phyloP scores from a whole-genome alignment of 768 basidiomycete species.

The Podaxis sp. region DNA sequence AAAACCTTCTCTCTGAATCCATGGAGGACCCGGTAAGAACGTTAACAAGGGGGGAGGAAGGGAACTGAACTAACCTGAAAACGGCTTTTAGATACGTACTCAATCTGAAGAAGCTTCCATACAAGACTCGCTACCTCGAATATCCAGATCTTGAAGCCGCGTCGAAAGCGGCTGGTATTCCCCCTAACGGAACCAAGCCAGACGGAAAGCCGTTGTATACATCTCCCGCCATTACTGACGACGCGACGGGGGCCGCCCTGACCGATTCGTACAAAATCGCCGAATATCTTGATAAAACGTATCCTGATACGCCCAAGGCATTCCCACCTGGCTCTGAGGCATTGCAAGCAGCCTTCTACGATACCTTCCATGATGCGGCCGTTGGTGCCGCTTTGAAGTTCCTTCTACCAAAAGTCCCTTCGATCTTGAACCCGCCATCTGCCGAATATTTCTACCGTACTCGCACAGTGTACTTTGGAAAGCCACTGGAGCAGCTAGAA shows the following conservation, averaged over 20 bases:
- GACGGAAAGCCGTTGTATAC: slow-evolving; percentile 13
- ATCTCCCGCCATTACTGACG: slow-evolving; percentile 27
- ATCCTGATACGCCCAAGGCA: slow-evolving; percentile 30
- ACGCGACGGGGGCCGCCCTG: slow-evolving; percentile 33
- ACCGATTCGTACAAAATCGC: slow-evolving; percentile 43
- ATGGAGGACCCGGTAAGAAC: background rate
- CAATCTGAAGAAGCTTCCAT: slow-evolving; percentile 33
- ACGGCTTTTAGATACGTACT: slow-evolving; percentile 25
- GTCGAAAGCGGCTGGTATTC: slow-evolving; percentile 17
- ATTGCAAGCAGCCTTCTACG: slow-evolving; percentile 9
- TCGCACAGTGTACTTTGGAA: slow-evolving; percentile 1
- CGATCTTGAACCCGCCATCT: background rate
- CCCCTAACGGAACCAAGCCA: background rate
- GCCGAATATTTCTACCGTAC: slow-evolving; percentile 6
- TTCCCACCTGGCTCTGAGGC: slow-evolving; percentile 18
- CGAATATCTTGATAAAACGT: slow-evolving; percentile 42
- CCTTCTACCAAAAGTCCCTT: background rate
- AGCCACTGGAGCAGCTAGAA: background rate
- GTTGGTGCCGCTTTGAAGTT: background rate
- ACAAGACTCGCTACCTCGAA: slow-evolving; percentile 49
- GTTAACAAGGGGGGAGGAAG: background rate
- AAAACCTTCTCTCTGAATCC: slow-evolving; percentile 1
- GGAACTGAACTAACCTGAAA: background rate
- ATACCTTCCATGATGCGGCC: background rate
- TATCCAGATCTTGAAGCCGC: slow-evolving; percentile 42